Evolutionary conservation across 2,329 filamentous ascomycete species (phyloP).

Genomic region (Botryotinia narcissicola): DNA sequence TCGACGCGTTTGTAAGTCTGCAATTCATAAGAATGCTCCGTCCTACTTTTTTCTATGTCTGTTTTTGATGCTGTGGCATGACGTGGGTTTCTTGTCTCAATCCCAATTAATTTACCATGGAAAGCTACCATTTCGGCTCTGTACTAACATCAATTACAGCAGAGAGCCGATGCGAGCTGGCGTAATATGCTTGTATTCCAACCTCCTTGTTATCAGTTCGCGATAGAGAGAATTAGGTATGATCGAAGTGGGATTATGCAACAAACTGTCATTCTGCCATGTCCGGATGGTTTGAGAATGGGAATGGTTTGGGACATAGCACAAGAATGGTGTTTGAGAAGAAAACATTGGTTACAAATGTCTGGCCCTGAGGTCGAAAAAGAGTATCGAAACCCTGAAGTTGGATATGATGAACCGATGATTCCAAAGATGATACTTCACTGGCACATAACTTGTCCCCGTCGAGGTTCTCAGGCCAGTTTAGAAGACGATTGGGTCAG

Average conservation of each 20-base stretch:
- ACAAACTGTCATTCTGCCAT: conserved; percentile 2
- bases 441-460: conserved; percentile 13
- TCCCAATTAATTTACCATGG: neutral
- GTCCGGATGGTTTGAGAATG: conserved; percentile 18
- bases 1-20: conserved; percentile 12
- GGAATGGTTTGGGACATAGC: conserved; percentile 20
- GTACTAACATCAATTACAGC: neutral
- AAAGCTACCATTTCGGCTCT: neutral
- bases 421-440: conserved; percentile 12
- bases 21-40: neutral
- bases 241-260: conserved; percentile 3
- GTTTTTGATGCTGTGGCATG: neutral
- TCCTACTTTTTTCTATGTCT: neutral
- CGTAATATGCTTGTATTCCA: conserved; percentile 18
- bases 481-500: conserved; percentile 3
- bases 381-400: neutral
- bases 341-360: conserved; percentile 18
- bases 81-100: neutral
- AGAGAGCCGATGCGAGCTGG: conserved; percentile 20
- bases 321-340: conserved; percentile 18
- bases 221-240: conserved; percentile 1
- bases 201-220: conserved; percentile 11
- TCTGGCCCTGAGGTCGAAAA: neutral
- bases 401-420: conserved; percentile 5
- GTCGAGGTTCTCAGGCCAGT: conserved; percentile 1